phyloP scores from a whole-genome alignment of 345 rosid genomes.

The Mallotus nudiflorus region DNA sequence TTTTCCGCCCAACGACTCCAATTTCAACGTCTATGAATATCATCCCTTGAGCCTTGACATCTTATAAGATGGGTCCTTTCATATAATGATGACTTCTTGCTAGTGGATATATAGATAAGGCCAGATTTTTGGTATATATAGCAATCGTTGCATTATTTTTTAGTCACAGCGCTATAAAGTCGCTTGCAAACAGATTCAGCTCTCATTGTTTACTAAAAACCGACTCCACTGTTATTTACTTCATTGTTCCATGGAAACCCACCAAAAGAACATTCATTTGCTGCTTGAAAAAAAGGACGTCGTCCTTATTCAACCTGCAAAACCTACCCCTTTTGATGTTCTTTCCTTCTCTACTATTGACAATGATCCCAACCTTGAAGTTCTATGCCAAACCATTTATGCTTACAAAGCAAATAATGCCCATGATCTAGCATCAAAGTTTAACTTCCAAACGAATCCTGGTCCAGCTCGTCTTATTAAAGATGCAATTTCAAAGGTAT shows the following conservation, averaged over 20 bases:
- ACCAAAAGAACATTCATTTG: constrained; percentile 8
- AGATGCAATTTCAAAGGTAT: constrained; percentile 51
- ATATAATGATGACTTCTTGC: background rate
- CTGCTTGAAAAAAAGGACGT: constrained; percentile 27
- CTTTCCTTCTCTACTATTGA: constrained; percentile 59
- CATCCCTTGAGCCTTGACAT: constrained; percentile 8
- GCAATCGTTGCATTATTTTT: background rate
- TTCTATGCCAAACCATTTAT: constrained; percentile 46
- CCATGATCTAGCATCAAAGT: background rate
- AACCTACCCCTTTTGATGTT: constrained; percentile 41
- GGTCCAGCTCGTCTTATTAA: constrained; percentile 40
- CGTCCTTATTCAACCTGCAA: constrained; percentile 44
- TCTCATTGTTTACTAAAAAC: background rate
- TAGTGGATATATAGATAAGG: background rate
- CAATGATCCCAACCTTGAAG: constrained; percentile 46
- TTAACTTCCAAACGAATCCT: constrained; percentile 8
- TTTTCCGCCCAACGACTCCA: background rate
- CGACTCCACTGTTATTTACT: background rate
- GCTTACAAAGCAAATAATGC: constrained; percentile 31
- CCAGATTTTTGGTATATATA: background rate
- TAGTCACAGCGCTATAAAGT: background rate
- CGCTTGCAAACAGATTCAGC: no score
- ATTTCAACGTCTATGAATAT: constrained; percentile 1
- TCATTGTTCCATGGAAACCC: constrained; percentile 23
- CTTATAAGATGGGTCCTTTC: background rate